Conservation (phyloP, 2,329 filamentous ascomycete species). For the Phyllosticta citrichinensis region DNA sequence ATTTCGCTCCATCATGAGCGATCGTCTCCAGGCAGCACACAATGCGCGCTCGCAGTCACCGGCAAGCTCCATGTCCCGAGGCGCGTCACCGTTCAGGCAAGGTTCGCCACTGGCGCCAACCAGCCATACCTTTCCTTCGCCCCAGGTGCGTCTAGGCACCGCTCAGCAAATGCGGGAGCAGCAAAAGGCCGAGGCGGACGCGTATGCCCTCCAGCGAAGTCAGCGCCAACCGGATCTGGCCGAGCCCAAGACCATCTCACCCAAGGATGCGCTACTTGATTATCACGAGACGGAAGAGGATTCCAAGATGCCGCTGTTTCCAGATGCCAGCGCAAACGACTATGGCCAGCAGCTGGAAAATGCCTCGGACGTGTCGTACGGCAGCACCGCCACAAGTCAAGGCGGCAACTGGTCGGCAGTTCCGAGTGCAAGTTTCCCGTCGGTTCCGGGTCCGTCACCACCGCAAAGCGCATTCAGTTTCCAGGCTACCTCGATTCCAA, state of each 20-base stretch:
- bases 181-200: slow-evolving; percentile 51
- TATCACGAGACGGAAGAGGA: slow-evolving; percentile 68
- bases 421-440: slow-evolving; percentile 16
- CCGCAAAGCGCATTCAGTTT: slow-evolving; percentile 35
- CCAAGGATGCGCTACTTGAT: slow-evolving; percentile 82
- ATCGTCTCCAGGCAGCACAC: slow-evolving; percentile 70
- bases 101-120: slow-evolving; percentile 44
- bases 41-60: slow-evolving; percentile 54
- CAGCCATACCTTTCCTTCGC: slow-evolving; percentile 31
- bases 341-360: slow-evolving; percentile 31
- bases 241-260: slow-evolving; percentile 76
- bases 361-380: slow-evolving; percentile 32
- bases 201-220: slow-evolving; percentile 33
- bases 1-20: slow-evolving; percentile 55
- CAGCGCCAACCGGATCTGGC: slow-evolving; percentile 31
- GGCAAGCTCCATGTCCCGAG: slow-evolving; percentile 44
- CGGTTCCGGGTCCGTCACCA: slow-evolving; percentile 17
- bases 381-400: slow-evolving; percentile 33
- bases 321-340: slow-evolving; percentile 46
- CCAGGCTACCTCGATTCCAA: slow-evolving; percentile 31
- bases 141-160: slow-evolving; percentile 28
- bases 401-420: slow-evolving; percentile 23
- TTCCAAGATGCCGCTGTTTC: slow-evolving; percentile 62
- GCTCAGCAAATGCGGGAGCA: slow-evolving; percentile 53
- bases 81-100: slow-evolving; percentile 72